Base-by-base conservation (phyloP, 1,284 basidiomycete species). In the Agroathelia rolfsii region DNA sequence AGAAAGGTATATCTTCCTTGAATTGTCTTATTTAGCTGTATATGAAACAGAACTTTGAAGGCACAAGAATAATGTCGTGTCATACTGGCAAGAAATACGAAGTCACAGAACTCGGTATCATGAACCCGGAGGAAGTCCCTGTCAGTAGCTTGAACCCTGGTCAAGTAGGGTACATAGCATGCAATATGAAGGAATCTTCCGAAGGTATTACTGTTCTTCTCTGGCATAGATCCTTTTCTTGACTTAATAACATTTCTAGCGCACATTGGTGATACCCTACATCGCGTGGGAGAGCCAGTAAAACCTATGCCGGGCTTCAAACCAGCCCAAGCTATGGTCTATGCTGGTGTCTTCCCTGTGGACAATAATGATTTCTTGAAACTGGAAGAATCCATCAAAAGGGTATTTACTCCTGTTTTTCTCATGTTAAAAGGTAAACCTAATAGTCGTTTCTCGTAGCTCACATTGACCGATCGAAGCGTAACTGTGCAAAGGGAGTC, bases 141-240 rank as follows among this genome's bases (percentile, higher is more conserved):
- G 83, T 80, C 0, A 62, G 64, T 6, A 68, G 71, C 28, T 59
- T 97, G 33, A 68, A 72, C 31, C 78, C 87, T 30, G 92, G 92
- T 3, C 93, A 96, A 62, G 93, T 96, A 11, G 92, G 92, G 18
- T 92, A 76, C 52, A 73, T 84, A 36, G 72, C 88, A 2, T 96
- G 92, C 56, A 96, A 90, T 50, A 98, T 98, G 94, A 98, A 97
- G 56, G 85, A 97, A 48, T 88, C 88, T 10, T 77, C 80, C n/a
- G 94, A 98, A 66, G 93, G 92, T 89, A 34, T 30, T 52, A 27
- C 12, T 28, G 8, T 24, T 17, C 40, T 20, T 30, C 22, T 37
- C 14, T 40, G n/a, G 12, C 22, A 9, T n/a, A 6, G 29, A n/a
- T 16, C 21, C 21, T 17, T 18, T 15, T 34, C 22, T 44, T 35